Evolutionary conservation across 345 rosid genomes (phyloP), one percentile per base, ranked within the genome.

Genomic region (Corchorus olitorius): DNA sequence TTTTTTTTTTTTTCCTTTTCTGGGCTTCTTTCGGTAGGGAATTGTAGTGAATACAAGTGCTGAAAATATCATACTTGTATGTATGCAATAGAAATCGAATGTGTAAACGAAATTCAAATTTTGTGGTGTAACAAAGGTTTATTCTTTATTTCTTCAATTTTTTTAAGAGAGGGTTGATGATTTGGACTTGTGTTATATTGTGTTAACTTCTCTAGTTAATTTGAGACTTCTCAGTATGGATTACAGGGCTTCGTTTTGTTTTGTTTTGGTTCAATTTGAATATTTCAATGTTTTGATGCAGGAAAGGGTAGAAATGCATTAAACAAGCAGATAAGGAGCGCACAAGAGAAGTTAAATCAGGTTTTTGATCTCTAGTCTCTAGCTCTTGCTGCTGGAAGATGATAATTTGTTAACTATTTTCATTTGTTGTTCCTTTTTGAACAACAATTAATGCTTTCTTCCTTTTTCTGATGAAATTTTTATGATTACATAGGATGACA

Each of bases 61-160:
- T 19, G 72, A 75, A 49, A 16, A 54, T 65, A 64, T 70, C 76
- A 79, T 73, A 81, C 82, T 74, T 83, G 82, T 81, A 77, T 73
- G 79, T 70, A 84, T 75, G 41, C 49, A 60, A 83, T 56, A 75
- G 66, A 75, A 77, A 49, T 61, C 77, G 63, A 75, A 62, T 34
- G 52, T 43, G 53, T 7, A 20, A 43, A 55, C 17, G 20, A 17
- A 35, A 10, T 70, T 70, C n/a, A 34, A 48, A 39, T 4, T 64
- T 64, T n/a, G 33, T 34, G 17, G 17, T 41, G 70, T 15, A 41
- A 65, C 33, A 65, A 65, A 65, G 41, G 15, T n/a, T 41, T 41
- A 20, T 4, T 27, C 7, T 14, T 34, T 39, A 39, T 39, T 27
- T 61, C 19, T 34, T 43, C 11, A 6, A 6, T 62, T 43, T 14